Evolutionary conservation across 108 stramenopile genomes (phyloP), one percentile per base, ranked within the genome.

Genomic region (Conticribra weissflogii): DNA sequence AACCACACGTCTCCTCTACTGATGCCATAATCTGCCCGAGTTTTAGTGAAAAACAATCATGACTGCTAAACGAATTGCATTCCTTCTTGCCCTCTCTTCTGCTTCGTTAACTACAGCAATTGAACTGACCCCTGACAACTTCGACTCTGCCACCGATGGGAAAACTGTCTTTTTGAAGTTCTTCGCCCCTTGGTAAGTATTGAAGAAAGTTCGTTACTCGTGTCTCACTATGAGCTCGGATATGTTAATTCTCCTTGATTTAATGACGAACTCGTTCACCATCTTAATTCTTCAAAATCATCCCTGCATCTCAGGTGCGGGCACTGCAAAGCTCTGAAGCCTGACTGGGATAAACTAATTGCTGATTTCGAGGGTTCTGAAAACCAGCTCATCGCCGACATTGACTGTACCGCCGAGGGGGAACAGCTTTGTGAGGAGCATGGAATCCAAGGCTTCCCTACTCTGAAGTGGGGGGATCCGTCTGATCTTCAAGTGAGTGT

Each of bases 121-220:
- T 19, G 66, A 74, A 52, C 72, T 75, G n/a, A 66, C 85, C 21
- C 67, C 79, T n/a, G 82, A 84, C 9, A 93, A 93, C 74, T 93
- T 55, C 44, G 84, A 81, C 9, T 45, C 59, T 18, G 55, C 63
- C 48, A 94, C 93, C 0, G 56, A 63, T 24, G 86, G 88, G 17
- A 95, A 89, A 74, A 81, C 81, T 12, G 85, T 91, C 21, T 88
- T 92, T 57, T 65, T 92, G 63, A 95, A 92, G 82, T 91, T 90
- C 60, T 88, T 84, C 57, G 88, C 89, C 47, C 92, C 92, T 15
- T 90, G 88, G 86, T 74, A 58, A 61, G 71, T 29, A 2, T 3
- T 31, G 17, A 51, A 49, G 46, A 18, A 2, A 27, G 45, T 27
- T 33, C 31, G 2, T 59, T 3, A 16, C 24, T 0, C 25, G 61